phyloP scores from a whole-genome alignment of 345 rosid genomes.

The Eucalyptus albens region DNA sequence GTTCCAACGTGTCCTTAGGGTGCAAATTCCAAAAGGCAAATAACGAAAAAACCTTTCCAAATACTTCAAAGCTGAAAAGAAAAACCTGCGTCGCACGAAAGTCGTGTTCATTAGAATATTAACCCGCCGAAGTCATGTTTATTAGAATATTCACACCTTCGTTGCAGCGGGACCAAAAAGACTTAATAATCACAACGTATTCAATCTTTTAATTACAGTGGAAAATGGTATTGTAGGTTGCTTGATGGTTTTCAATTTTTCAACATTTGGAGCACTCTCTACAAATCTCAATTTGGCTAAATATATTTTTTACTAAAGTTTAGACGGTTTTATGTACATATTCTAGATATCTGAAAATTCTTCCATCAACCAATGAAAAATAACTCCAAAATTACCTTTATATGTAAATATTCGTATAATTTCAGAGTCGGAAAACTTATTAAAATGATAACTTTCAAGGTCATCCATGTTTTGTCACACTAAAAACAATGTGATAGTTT shows the following conservation, averaged over 20 bases:
- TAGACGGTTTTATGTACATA: background rate
- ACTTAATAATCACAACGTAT: background rate
- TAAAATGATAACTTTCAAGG: background rate
- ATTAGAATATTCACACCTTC: background rate
- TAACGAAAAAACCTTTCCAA: background rate
- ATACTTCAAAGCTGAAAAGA: background rate
- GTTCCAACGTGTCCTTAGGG: background rate
- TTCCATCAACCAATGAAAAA: background rate
- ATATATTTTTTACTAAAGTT: background rate
- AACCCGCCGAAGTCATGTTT: background rate
- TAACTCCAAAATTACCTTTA: background rate
- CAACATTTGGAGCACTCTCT: background rate
- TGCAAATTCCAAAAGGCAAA: background rate
- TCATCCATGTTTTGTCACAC: background rate
- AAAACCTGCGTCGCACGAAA: background rate
- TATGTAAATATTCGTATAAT: background rate
- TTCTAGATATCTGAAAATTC: background rate
- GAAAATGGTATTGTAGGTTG: background rate
- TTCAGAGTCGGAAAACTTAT: background rate
- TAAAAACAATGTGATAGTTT: background rate
- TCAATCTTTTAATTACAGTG: background rate
- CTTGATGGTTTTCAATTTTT: background rate
- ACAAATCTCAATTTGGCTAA: background rate
- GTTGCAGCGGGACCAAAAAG: background rate
- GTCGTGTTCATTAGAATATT: background rate